Percentiles rank a stretch among this genome's conserved stretches.
Evolutionary conservation across 179 eudicot species (phyloP).

Genomic region (Vitellaria paradoxa): DNA sequence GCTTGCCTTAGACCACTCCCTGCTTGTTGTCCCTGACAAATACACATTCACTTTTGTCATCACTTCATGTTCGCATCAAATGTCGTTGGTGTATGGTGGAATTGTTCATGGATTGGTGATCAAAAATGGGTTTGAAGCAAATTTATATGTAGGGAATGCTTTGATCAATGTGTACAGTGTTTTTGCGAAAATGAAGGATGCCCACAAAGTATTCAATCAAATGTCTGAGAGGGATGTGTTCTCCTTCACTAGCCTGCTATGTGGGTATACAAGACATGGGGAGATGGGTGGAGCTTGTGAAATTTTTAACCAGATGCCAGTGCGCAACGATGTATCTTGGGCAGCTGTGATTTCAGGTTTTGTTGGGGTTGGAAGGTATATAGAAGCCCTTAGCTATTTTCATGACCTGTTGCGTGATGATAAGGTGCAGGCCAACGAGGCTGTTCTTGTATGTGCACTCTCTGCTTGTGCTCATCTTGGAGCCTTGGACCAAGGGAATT

Average conservation of each 20-base stretch:
- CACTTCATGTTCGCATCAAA: constrained; percentile 51
- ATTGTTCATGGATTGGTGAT: constrained; percentile 54
- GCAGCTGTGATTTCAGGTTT: constrained; percentile 65
- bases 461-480: constrained; percentile 68
- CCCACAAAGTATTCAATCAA: constrained; percentile 54
- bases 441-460: constrained; percentile 31
- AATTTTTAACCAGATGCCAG: constrained; percentile 51
- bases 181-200: constrained; percentile 35
- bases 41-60: constrained; percentile 64
- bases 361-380: constrained; percentile 45
- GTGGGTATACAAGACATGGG: constrained; percentile 65
- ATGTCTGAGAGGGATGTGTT: constrained; percentile 59
- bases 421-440: constrained; percentile 39
- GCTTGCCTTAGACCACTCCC: constrained; percentile 22
- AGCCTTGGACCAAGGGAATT: constrained; percentile 57
- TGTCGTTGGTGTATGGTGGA: constrained; percentile 29
- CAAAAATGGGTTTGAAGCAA: constrained; percentile 47
- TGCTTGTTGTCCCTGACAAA: constrained; percentile 47
- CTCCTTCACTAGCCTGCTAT: constrained; percentile 70
- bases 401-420: constrained; percentile 29
- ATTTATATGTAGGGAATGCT: constrained; percentile 64
- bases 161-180: constrained; percentile 48
- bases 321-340: constrained; percentile 74
- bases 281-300: constrained; percentile 45
- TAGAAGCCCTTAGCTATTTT: constrained; percentile 52